phyloP scores from a whole-genome alignment of 257 asterid genomes.

The Galeopsis tetrahit region DNA sequence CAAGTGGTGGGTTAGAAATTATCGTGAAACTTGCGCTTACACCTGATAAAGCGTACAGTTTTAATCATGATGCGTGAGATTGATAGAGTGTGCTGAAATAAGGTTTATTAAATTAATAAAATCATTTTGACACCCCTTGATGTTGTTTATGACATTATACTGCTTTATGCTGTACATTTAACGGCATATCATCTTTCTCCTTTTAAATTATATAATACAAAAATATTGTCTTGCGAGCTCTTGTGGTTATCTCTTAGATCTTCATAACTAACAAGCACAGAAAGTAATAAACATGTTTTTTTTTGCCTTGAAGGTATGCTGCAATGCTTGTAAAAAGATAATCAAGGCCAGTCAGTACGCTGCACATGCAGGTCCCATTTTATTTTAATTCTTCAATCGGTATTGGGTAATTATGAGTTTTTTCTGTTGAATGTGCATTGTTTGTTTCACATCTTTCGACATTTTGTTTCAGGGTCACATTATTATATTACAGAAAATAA shows the following conservation, averaged over 20 bases:
- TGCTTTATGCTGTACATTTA: conserved; percentile 6
- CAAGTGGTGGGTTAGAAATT: background rate
- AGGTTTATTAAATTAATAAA: conserved; percentile 18
- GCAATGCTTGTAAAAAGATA: conserved; percentile 95
- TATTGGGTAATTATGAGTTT: conserved; percentile 27
- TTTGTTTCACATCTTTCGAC: conserved; percentile 4
- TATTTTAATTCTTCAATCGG: conserved; percentile 29
- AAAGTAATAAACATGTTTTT: conserved; percentile 36
- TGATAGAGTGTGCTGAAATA: conserved; percentile 15
- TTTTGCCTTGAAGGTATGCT: conserved; percentile 71
- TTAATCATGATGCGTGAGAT: conserved; percentile 27
- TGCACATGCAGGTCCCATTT: conserved; percentile 74
- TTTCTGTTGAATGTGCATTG: conserved; percentile 25
- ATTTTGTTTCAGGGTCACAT: conserved; percentile 12
- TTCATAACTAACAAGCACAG: conserved; percentile 24
- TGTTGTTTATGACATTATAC: conserved; percentile 8
- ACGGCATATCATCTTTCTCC: conserved; percentile 7
- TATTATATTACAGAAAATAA: conserved; percentile 21
- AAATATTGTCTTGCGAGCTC: conserved; percentile 16
- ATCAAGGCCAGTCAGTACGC: conserved; percentile 83
- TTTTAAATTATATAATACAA: background rate
- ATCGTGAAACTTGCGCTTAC: background rate
- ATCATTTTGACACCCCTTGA: conserved; percentile 17
- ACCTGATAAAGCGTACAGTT: background rate
- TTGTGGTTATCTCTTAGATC: conserved; percentile 12